Evolutionary conservation across 306 rosid genomes (phyloP), one percentile per base, ranked within the genome.

Genomic region (Vigna radiata): DNA sequence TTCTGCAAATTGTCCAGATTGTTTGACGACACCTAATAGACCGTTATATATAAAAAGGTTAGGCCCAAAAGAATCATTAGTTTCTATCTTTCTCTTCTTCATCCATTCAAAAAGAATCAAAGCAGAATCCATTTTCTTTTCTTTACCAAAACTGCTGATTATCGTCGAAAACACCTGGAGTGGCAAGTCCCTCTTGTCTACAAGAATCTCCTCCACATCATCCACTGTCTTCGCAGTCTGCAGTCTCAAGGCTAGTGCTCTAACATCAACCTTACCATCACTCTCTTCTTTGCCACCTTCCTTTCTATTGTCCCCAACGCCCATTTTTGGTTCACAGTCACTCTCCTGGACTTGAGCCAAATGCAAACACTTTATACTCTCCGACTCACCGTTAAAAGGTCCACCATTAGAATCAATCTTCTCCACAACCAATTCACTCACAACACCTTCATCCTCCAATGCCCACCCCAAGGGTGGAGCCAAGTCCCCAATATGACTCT

Each of bases 1-100:
- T 76, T 83, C 79, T 3, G 68, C 92, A 75, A 80, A 87, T 56
- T 82, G 71, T 74, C 76, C 86, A 62, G 89, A 87, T 67, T 95
- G 96, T 88, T 95, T 92, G 61, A 92, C 86, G 2, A 93, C 98
- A 69, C 98, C 94, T 72, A 95, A 86, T 6, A 91, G 81, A 84
- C 89, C 76, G 59, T 95, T 95, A 85, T 92, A 90, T 66, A 89
- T 91, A 83, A 88, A 92, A 73, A 95, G 79, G 60, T 92, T 95
- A 17, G 94, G 97, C 7, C 86, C 68, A 73, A 89, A 81, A 16
- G 77, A 58, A 41, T 93, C 96, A 73, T 83, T 50, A 14, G 85
- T 87, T 82, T 92, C 91, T 16, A 39, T 71, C 73, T 83, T 89
- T 84, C 85, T 91, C 84, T 85, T 95, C 88, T 92, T 92, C 79